phyloP scores from a whole-genome alignment of 371 early-diverging fungal genomes.

The Parasitella parasitica region DNA sequence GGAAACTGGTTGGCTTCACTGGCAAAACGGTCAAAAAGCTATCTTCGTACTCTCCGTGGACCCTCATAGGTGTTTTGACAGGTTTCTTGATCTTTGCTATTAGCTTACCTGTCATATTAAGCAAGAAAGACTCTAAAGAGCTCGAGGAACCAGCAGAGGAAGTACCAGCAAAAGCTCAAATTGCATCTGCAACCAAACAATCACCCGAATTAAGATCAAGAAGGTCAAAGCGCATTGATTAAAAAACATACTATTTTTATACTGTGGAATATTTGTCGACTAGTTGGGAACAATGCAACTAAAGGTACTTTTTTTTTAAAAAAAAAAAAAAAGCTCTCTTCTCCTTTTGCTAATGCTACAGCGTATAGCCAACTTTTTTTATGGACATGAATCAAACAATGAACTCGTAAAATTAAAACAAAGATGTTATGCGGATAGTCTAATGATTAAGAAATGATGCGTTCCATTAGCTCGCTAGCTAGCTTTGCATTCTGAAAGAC shows the following conservation, averaged over 20 bases:
- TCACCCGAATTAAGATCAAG: slow-evolving; percentile 6
- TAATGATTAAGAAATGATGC: slow-evolving; percentile 42
- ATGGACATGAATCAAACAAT: too few relatives aligned
- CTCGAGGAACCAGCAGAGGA: background rate
- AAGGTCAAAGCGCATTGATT: slow-evolving; percentile 27
- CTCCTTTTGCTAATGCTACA: too few relatives aligned
- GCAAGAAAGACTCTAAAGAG: background rate
- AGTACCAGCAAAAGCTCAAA: background rate
- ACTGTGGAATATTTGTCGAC: too few relatives aligned
- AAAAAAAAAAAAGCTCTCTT: too few relatives aligned
- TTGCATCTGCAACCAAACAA: background rate
- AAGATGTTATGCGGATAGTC: too few relatives aligned
- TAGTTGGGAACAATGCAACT: too few relatives aligned
- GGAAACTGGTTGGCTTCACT: slow-evolving; percentile 28
- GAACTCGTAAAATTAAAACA: too few relatives aligned
- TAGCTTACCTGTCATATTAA: slow-evolving; percentile 15
- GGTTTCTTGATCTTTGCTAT: slow-evolving; percentile 21
- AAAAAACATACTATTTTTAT: background rate
- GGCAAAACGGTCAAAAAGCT: slow-evolving; percentile 34
- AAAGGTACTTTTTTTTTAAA: too few relatives aligned
- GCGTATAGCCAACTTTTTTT: too few relatives aligned
- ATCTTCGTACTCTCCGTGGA: slow-evolving; percentile 33
- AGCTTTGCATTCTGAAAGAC: slow-evolving; percentile 38
- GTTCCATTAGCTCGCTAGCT: slow-evolving; percentile 56
- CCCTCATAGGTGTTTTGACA: slow-evolving; percentile 24